phyloP scores from a whole-genome alignment of 768 basidiomycete species.

The Candolleomyces eurysporus region DNA sequence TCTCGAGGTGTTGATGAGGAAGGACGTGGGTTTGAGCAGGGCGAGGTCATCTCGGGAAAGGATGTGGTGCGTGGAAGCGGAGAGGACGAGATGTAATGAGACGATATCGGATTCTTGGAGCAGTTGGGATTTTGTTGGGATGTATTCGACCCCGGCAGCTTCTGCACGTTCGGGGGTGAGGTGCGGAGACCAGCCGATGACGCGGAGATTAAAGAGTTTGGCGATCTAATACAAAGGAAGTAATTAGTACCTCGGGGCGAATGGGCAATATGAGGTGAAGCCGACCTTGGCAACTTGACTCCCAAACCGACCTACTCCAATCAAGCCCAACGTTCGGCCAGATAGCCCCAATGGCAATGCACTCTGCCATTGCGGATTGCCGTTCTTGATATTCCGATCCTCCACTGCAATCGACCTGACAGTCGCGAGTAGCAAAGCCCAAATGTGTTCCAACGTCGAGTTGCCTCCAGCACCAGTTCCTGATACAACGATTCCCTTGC shows the following conservation, averaged over 20 bases:
- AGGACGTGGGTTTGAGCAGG: slow-evolving; percentile 54
- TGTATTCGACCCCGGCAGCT: slow-evolving; percentile 48
- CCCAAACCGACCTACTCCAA: slow-evolving; percentile 63
- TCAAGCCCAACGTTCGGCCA: slow-evolving; percentile 56
- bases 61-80: slow-evolving; percentile 47
- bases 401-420: slow-evolving; percentile 49
- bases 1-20: slow-evolving; percentile 61
- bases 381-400: slow-evolving; percentile 25
- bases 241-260: neutral
- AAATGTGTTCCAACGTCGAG: slow-evolving; percentile 62
- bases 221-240: slow-evolving; percentile 41
- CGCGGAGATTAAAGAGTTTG: slow-evolving; percentile 56
- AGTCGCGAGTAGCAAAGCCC: slow-evolving; percentile 55
- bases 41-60: slow-evolving; percentile 44
- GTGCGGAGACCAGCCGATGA: slow-evolving; percentile 65
- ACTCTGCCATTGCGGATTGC: slow-evolving; percentile 55
- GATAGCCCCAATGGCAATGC: slow-evolving; percentile 47
- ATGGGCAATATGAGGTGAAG: neutral
- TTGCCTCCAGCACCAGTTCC: slow-evolving; percentile 45
- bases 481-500: slow-evolving; percentile 49
- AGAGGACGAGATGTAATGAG: slow-evolving; percentile 59
- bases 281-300: slow-evolving; percentile 45
- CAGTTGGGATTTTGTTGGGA: slow-evolving; percentile 50
- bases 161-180: slow-evolving; percentile 45
- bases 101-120: slow-evolving; percentile 55